Percentiles rank a stretch among this genome's conserved stretches.
These are phyloP conservation scores for Cunninghamia lanceolata DNA, from an alignment of 75 land plant species.

Conservation along the genomic window DNA sequence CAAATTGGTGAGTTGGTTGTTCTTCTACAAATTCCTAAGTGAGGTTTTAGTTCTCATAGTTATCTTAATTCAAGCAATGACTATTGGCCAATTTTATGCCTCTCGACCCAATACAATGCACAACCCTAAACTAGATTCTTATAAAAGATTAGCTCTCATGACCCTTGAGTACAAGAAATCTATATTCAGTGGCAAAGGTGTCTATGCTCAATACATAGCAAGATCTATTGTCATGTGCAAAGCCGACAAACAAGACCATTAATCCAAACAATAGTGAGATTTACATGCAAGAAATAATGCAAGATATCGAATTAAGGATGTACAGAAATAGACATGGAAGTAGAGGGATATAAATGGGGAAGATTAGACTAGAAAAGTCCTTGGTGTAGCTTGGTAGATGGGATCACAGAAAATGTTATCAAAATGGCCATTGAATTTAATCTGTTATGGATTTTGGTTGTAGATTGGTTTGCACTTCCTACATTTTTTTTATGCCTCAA, in stretches of 20 bases:
- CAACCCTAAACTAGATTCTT: not conserved
- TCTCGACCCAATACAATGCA: not conserved
- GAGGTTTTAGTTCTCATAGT: constrained; percentile 10
- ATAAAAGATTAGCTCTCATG: constrained; percentile 10
- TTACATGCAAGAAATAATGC: not conserved
- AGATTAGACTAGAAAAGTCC: constrained; percentile 23
- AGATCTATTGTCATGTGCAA: constrained; percentile 19
- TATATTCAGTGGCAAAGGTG: constrained; percentile 23
- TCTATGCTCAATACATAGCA: constrained; percentile 27
- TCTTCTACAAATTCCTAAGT: constrained; percentile 7
- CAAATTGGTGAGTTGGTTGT: constrained; percentile 7
- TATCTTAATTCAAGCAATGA: constrained; percentile 8
- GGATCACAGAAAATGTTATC: constrained; percentile 8
- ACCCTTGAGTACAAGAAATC: constrained; percentile 20
- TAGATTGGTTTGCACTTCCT: constrained; percentile 23
- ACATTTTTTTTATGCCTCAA: constrained; percentile 11
- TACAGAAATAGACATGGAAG: constrained; percentile 13
- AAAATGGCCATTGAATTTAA: constrained; percentile 6
- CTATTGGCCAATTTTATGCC: not conserved
- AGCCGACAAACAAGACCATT: not conserved
- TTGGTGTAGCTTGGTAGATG: constrained; percentile 22
- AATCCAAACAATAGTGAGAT: too few relatives aligned
- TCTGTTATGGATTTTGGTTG: constrained; percentile 20
- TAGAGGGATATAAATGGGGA: constrained; percentile 16
- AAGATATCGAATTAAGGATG: constrained; percentile 1